phyloP scores from a whole-genome alignment of 257 asterid species.

The Anisodus tanguticus region DNA sequence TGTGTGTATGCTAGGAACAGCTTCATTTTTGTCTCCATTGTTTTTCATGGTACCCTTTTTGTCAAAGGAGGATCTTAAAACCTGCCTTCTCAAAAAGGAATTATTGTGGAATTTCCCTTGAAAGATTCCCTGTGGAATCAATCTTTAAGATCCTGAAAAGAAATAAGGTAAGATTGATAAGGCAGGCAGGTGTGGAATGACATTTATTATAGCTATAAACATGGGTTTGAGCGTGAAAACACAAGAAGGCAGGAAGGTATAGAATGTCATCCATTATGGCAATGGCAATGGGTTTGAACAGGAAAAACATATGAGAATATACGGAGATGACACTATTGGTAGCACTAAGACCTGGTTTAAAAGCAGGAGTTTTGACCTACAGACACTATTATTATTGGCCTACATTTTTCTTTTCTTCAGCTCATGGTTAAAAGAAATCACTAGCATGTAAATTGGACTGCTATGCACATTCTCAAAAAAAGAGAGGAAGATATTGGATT shows the following conservation, averaged over 20 bases:
- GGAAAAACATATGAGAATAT: neutral
- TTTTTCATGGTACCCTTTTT: constrained; percentile 25
- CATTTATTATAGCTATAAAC: neutral
- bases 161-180: neutral
- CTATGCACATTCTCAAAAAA: neutral
- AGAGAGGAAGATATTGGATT: neutral
- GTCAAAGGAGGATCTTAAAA: neutral
- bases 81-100: neutral
- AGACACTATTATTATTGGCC: neutral
- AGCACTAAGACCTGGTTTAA: neutral
- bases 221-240: neutral
- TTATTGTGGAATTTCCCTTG: constrained; percentile 20
- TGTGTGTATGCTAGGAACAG: constrained; percentile 9
- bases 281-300: neutral
- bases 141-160: constrained; percentile 19
- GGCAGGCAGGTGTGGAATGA: neutral
- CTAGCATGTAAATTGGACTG: constrained; percentile 5
- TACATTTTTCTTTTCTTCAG: neutral
- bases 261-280: constrained; percentile 2
- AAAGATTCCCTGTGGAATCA: neutral
- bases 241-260: neutral
- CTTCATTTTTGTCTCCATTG: constrained; percentile 29
- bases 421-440: neutral
- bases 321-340: neutral
- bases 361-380: neutral